Evolutionary conservation across 495 filamentous ascomycete species (phyloP), one percentile per base, ranked within the genome.

Genomic region (Annulohypoxylon moriforme): DNA sequence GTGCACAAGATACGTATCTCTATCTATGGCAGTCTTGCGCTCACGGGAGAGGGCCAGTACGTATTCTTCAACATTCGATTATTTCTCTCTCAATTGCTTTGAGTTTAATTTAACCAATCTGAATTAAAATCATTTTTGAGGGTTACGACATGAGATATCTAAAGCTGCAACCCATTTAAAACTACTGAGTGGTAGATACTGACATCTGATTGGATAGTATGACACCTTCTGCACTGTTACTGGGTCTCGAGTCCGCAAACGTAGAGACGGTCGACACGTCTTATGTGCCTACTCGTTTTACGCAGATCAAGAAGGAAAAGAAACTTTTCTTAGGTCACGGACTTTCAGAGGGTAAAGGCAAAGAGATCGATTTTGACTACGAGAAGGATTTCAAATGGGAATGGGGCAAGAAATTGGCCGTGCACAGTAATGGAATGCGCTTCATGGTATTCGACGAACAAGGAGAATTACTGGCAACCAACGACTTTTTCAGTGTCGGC

Each of bases 401-500:
- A 56, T 80, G 78, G 78, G 71, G 73, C 9, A 76, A 75, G 42
- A 80, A 80, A 22, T 70, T 80, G 7, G 71, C 76, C 8, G 34
- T 78, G n/a, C 78, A 80, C 27, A 80, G 78, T 56, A 80, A 80
- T 36, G 78, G 78, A n/a, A 78, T 80, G 78, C 76, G 76, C 29
- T 76, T 80, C 47, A 80, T 72, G 46, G 78, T 77, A 9, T 80
- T 80, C 49, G 78, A 80, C 50, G 33, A 78, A 13, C 73, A 78
- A 47, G 78, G 78, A 34, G 77, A 67, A 53, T 70, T 78, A 70
- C 55, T 80, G 47, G 78, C 78, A 47, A 78, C 76, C n/a, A 80
- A 80, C 58, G 78, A 80, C 59, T 60, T 80, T 27, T 80, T 80
- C 50, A 78, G 76, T 52, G 78, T 80, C 7, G 78, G 78, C 2